Conservation (phyloP, 2,329 filamentous ascomycete genomes). For the Lasiodiplodia gonubiensis region DNA sequence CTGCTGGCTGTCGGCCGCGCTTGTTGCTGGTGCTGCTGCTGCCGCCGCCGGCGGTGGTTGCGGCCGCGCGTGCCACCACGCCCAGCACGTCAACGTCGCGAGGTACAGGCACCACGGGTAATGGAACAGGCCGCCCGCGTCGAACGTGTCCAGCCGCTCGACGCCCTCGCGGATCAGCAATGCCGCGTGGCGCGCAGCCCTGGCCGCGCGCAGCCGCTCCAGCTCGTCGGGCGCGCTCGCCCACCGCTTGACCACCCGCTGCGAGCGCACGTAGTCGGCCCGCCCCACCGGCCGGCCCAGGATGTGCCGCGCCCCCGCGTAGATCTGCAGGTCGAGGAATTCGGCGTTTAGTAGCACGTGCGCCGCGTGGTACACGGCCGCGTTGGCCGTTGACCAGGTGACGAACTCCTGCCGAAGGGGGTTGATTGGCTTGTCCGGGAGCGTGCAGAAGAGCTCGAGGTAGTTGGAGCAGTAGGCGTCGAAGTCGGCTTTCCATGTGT, state of each 20-base stretch:
- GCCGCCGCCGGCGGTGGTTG: conserved; percentile 26
- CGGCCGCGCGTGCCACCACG: conserved; percentile 57
- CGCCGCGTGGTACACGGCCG: conserved; percentile 64
- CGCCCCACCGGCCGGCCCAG: conserved; percentile 61
- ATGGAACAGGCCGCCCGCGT: conserved; percentile 62
- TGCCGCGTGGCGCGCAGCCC: conserved; percentile 61
- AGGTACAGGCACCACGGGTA: conserved; percentile 68
- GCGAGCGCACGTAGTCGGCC: conserved; percentile 58
- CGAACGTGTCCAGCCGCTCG: conserved; percentile 56
- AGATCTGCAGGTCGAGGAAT: conserved; percentile 67
- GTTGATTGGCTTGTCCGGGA: conserved; percentile 31
- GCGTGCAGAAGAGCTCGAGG: conserved; percentile 25
- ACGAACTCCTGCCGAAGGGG: conserved; percentile 49
- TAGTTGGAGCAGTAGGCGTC: conserved; percentile 55
- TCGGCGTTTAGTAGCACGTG: conserved; percentile 63
- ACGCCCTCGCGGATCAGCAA: conserved; percentile 58
- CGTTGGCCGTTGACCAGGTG: conserved; percentile 56
- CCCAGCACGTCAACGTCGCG: conserved; percentile 64
- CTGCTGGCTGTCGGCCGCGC: not conserved
- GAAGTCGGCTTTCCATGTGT: conserved; percentile 65
- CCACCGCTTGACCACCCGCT: conserved; percentile 60
- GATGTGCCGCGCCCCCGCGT: conserved; percentile 65
- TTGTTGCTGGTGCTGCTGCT: not conserved
- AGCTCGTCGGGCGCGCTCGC: conserved; percentile 38
- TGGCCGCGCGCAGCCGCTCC: conserved; percentile 41